A percentile compares a stretch with the other conserved stretches of the same genome.
These are phyloP conservation scores for Cercophora samala DNA, from an alignment of 495 filamentous ascomycete species.

Conservation along the genomic window DNA sequence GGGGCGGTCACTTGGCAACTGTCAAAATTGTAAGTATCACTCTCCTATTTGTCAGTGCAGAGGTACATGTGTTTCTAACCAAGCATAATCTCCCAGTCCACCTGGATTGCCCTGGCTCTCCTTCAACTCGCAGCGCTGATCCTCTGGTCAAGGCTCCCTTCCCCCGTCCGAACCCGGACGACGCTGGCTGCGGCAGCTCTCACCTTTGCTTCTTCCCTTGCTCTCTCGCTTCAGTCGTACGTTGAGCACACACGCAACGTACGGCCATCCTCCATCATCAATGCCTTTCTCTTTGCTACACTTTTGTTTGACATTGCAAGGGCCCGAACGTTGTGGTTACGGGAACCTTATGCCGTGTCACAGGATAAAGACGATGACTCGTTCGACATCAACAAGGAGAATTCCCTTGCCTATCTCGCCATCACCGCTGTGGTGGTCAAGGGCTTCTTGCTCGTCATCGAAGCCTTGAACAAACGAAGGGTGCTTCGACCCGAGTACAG, in stretches of 20 bases:
- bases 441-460: slow-evolving; percentile 43
- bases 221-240: slow-evolving; percentile 39
- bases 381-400: neutral
- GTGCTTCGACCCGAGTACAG: slow-evolving; percentile 45
- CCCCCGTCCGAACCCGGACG: slow-evolving; percentile 37
- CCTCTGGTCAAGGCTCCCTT: slow-evolving; percentile 44
- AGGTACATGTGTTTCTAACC: neutral
- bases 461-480: slow-evolving; percentile 50
- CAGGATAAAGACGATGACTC: neutral
- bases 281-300: slow-evolving; percentile 54
- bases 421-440: slow-evolving; percentile 30
- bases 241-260: slow-evolving; percentile 40
- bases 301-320: slow-evolving; percentile 53
- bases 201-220: slow-evolving; percentile 34
- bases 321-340: slow-evolving; percentile 44
- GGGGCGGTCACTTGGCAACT: slow-evolving; percentile 6
- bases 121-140: slow-evolving; percentile 48
- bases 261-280: slow-evolving; percentile 53
- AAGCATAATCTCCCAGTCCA: slow-evolving; percentile 29
- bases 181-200: slow-evolving; percentile 50
- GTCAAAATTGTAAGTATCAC: slow-evolving; percentile 25
- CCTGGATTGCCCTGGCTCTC: slow-evolving; percentile 43
- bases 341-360: neutral
- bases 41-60: neutral
- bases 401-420: slow-evolving; percentile 22